Evolutionary conservation across 2,329 filamentous ascomycete species (phyloP), one percentile per base, ranked within the genome.

Genomic region (Microcyclosporella mali): DNA sequence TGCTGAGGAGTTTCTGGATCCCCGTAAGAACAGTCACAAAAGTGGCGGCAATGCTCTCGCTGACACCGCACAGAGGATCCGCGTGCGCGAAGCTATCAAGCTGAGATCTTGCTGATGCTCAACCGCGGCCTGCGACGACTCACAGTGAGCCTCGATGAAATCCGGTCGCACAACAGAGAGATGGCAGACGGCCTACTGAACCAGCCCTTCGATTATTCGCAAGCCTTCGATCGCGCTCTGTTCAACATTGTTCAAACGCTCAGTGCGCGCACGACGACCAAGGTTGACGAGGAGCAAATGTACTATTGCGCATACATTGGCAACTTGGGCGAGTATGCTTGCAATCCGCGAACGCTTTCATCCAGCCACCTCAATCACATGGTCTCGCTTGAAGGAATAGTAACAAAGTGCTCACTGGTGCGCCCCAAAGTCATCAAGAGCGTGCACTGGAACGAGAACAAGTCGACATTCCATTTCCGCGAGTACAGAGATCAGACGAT

Each of bases 281-380:
- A 94, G 65, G 82, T 79, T 1, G 77, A 79, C 33, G 81, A 84
- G 21, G 89, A 95, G 63, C 79, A 82, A 49, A 67, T 75, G 56
- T 98, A 95, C 70, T 97, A 98, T 65, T 95, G 92, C 61, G 92
- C 92, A n/a, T 97, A 87, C 70, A 81, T 90, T 42, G 92, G 92
- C 53, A 95, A 88, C 62, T 98, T 98, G 62, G 92, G 94, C 53
- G 82, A 95, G 63, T 92, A 87, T 64, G 78, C 89, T 10, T 95
- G 89, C 75, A 98, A 95, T 60, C 92, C 92, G 31, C 81, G 92
- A 55, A 97, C 92, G 0, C 71, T 98, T 21, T 87, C 87, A 38
- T 95, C 90, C 2, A 76, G 81, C 31, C 86, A 94, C 58, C 77
- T 98, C 43, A 98, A 98, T 66, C 83, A 86, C 60, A 95, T 98